Evolutionary conservation across 108 stramenopile species (phyloP), one percentile per base, ranked within the genome.

Genomic region (Skeletonema marinoi): DNA sequence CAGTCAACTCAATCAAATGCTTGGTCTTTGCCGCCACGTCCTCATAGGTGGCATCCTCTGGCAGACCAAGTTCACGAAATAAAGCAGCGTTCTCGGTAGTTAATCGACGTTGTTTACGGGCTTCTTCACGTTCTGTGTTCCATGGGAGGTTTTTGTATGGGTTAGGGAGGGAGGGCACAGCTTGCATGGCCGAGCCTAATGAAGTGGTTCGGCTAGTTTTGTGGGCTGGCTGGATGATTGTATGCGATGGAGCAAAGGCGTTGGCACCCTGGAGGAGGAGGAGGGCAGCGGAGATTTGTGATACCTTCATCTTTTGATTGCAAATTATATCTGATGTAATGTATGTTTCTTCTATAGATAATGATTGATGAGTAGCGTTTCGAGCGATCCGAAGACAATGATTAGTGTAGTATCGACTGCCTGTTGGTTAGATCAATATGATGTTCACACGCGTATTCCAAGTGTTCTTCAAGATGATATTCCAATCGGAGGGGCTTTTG

Each of bases 41-140:
- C 66, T 96, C 94, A 80, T 90, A 96, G 59, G 88, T 85, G 36
- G 94, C 92, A 76, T 91, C 91, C 51, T 90, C 86, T 32, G 90
- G 83, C 80, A 96, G 83, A 13, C 94, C 94, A 64, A 96, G 66
- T 84, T 93, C 88, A 31, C 94, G 87, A 64, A 93, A 89, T 60
- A 96, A 70, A 44, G 73, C 73, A 48, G 91, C 88, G 21, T 85
- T 88, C 51, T 91, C 94, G 16, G 59, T 51, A 32, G 77, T 68
- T 42, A 94, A 56, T 9, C 85, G 81, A 74, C 91, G 86, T 11
- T 86, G 81, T 64, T 86, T 44, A 25, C 87, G 80, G 41, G 74
- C 44, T 17, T 85, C 51, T 54, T 92, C 90, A 39, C 87, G 85
- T 42, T 86, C 77, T 9, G 77, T 82, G 67, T 86, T 86, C 93